phyloP scores from a whole-genome alignment of 495 filamentous ascomycete species.

The Articulospora tetracladia region DNA sequence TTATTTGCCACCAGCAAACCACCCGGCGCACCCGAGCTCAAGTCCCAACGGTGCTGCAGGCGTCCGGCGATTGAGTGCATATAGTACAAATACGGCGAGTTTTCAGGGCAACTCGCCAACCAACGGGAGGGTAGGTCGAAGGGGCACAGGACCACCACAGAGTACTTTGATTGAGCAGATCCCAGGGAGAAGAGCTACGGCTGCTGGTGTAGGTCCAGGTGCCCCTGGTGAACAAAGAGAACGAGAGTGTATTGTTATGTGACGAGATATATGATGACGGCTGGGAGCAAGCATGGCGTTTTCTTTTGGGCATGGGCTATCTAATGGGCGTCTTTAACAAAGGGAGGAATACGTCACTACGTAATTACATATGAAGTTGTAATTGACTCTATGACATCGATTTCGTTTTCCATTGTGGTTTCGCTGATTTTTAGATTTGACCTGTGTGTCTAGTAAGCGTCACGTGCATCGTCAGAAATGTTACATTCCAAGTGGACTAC shows the following conservation, averaged over 20 bases:
- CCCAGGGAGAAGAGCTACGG: not conserved
- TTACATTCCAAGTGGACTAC: no score
- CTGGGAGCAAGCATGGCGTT: not conserved
- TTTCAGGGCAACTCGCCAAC: not conserved
- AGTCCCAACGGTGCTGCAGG: conserved; percentile 8
- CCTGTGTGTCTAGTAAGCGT: no score
- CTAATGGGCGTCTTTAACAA: not conserved
- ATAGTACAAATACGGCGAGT: conserved; percentile 2
- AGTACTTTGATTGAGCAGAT: conserved; percentile 16
- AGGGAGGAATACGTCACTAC: not conserved
- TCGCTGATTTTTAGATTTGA: no score
- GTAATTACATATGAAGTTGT: not conserved
- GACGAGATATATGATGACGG: conserved; percentile 3
- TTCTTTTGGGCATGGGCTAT: not conserved
- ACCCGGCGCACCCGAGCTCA: conserved; percentile 51
- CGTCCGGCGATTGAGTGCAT: conserved; percentile 14
- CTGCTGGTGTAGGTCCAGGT: not conserved
- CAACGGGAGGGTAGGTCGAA: not conserved
- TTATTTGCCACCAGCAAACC: conserved; percentile 59
- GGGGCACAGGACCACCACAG: conserved; percentile 3
- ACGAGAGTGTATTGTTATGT: conserved; percentile 25
- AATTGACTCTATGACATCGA: no score
- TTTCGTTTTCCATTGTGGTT: no score
- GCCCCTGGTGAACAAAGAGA: not conserved
- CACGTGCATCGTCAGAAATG: no score